Evolutionary conservation across 176 grass and related monocot genomes (phyloP).

Genomic region (Triticum dicoccoides): DNA sequence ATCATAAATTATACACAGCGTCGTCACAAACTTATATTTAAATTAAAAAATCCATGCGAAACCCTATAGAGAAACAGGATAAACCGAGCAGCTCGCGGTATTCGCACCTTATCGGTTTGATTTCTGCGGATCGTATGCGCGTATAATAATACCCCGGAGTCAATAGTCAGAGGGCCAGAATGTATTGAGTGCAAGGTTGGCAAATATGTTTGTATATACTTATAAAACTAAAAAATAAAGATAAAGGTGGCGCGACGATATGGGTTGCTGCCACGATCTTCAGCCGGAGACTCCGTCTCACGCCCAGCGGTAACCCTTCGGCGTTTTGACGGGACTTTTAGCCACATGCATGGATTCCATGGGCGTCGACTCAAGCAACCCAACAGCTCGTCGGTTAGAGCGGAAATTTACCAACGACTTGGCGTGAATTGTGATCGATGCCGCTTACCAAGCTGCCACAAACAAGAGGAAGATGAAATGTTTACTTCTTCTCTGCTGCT

Average conservation of each 20-base stretch:
- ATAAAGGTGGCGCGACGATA: conserved; percentile 5
- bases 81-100: conserved; percentile 1
- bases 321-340: conserved; percentile 22
- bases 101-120: background rate
- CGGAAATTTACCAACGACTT: background rate
- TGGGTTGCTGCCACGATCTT: conserved; percentile 3
- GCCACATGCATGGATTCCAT: conserved; percentile 10
- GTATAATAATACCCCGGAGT: conserved; percentile 19
- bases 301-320: background rate
- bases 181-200: conserved; percentile 17
- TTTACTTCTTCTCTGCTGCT: background rate
- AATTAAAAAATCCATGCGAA: background rate
- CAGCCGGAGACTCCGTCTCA: conserved; percentile 23
- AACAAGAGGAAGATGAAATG: background rate
- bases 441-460: conserved; percentile 16
- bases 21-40: no score
- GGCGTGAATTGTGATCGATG: background rate
- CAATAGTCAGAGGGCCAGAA: conserved; percentile 32
- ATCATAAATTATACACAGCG: no score
- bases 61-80: background rate
- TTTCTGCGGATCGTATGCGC: conserved; percentile 3
- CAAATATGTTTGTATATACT: background rate
- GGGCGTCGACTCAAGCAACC: conserved; percentile 40
- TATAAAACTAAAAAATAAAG: no score
- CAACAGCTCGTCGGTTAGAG: background rate